A percentile compares a stretch with the other conserved stretches of the same genome.
These are phyloP conservation scores for Cystobasidium sp. DNA, from an alignment of 1,284 basidiomycete genomes.

Conservation along the genomic window DNA sequence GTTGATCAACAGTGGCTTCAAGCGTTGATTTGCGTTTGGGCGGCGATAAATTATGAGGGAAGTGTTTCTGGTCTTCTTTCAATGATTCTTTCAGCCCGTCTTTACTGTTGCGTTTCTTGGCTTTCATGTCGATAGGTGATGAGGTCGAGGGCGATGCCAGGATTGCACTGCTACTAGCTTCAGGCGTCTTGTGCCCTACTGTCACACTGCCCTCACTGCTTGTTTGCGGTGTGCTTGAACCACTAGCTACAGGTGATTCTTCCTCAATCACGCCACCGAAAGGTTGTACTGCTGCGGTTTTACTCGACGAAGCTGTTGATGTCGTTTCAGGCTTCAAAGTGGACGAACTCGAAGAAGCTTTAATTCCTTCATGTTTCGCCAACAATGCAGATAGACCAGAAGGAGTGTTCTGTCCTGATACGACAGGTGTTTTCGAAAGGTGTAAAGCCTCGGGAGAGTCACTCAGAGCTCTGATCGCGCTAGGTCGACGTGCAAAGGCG, in stretches of 20 bases:
- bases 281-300: background rate
- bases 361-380: slow-evolving; percentile 29
- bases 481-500: slow-evolving; percentile 23
- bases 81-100: slow-evolving; percentile 3
- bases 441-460: slow-evolving; percentile 4
- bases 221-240: slow-evolving; percentile 1
- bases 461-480: slow-evolving; percentile 19
- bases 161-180: background rate
- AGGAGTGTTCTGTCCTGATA: slow-evolving; percentile 35
- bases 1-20: background rate
- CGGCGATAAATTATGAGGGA: background rate
- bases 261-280: slow-evolving; percentile 9
- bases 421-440: slow-evolving; percentile 26
- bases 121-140: background rate
- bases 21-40: slow-evolving; percentile 11
- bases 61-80: background rate
- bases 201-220: slow-evolving; percentile 12
- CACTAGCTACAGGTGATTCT: slow-evolving; percentile 18
- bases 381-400: slow-evolving; percentile 32
- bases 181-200: background rate
- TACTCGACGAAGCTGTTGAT: background rate
- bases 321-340: slow-evolving; percentile 2
- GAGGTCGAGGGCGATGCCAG: background rate
- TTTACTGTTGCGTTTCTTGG: slow-evolving; percentile 1
- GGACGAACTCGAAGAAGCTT: slow-evolving; percentile 14